Evolutionary conservation across 768 basidiomycete genomes (phyloP).

Genomic region (Psilocybe sp.): DNA sequence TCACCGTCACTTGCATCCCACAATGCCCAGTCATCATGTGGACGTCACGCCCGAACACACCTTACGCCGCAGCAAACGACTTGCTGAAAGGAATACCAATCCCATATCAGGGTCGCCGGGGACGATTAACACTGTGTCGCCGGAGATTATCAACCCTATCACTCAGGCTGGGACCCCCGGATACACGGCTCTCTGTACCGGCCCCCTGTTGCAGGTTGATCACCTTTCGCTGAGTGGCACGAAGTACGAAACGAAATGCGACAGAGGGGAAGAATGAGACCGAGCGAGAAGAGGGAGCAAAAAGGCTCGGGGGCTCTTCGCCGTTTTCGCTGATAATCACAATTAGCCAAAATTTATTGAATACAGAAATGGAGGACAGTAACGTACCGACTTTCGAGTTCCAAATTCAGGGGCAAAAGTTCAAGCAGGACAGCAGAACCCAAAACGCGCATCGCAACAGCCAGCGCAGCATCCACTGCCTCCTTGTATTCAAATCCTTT

Average conservation of each 20-base stretch:
- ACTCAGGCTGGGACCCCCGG: too few species aligned
- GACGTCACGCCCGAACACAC: too few species aligned
- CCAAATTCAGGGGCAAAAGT: slow-evolving; percentile 81
- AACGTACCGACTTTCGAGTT: slow-evolving; percentile 30
- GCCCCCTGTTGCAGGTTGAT: slow-evolving; percentile 85
- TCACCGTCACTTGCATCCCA: too few species aligned
- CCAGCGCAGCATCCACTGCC: slow-evolving; percentile 74
- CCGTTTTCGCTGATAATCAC: too few species aligned
- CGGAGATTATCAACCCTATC: too few species aligned
- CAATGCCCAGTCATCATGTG: too few species aligned
- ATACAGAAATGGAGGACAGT: neutral
- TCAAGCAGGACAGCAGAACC: slow-evolving; percentile 80
- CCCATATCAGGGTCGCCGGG: too few species aligned
- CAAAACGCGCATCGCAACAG: slow-evolving; percentile 77
- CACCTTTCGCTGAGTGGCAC: slow-evolving; percentile 92
- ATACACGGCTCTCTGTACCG: slow-evolving; percentile 64
- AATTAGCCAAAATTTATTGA: slow-evolving; percentile 5
- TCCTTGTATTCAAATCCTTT: slow-evolving; percentile 92
- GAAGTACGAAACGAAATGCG: slow-evolving; percentile 87
- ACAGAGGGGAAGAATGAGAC: slow-evolving; percentile 74
- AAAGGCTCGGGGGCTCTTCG: too few species aligned
- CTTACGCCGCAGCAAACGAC: too few species aligned
- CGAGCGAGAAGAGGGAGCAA: slow-evolving; percentile 84
- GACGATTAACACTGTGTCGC: too few species aligned
- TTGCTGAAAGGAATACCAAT: too few species aligned